These are phyloP conservation scores for Phallus indusiatus DNA, from an alignment of 768 basidiomycete genomes.

Conservation along the genomic window DNA sequence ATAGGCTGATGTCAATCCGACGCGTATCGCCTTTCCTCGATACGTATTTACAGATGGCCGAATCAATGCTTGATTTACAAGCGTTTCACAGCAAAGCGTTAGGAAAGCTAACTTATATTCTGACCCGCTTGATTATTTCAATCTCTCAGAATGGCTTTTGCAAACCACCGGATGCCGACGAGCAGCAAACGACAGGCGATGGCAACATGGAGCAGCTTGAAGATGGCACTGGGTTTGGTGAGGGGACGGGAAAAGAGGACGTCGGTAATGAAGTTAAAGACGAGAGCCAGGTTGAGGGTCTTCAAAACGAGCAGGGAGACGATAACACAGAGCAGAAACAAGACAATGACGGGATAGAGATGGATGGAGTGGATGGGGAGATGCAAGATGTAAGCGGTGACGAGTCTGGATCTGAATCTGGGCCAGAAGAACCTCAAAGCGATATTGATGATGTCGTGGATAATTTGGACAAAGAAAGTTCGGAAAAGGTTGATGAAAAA, in stretches of 20 bases:
- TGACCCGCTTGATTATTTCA: conserved; percentile 63
- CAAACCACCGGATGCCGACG: conserved; percentile 67
- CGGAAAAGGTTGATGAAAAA: conserved; percentile 86
- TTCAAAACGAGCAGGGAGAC: conserved; percentile 46
- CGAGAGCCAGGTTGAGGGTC: conserved; percentile 92
- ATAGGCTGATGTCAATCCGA: background rate
- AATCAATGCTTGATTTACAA: conserved; percentile 47
- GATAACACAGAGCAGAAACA: conserved; percentile 32
- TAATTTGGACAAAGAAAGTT: conserved; percentile 74
- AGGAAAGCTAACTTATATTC: conserved; percentile 76
- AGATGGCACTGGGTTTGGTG: conserved; percentile 80
- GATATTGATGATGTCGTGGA: conserved; percentile 67
- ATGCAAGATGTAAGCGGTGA: conserved; percentile 62
- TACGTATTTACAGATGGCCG: conserved; percentile 46
- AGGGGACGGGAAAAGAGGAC: conserved; percentile 77
- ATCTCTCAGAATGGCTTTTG: conserved; percentile 88
- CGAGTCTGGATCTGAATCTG: conserved; percentile 41
- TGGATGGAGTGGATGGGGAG: conserved; percentile 80
- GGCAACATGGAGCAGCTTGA: conserved; percentile 36
- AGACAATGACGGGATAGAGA: conserved; percentile 77
- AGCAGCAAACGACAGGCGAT: conserved; percentile 30
- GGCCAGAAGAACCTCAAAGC: conserved; percentile 44
- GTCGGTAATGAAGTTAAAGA: conserved; percentile 94
- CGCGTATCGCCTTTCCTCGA: conserved; percentile 57
- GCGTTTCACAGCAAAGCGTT: conserved; percentile 62